Evolutionary conservation across 768 basidiomycete genomes (phyloP).

Genomic region (Lentinus tigrinus): DNA sequence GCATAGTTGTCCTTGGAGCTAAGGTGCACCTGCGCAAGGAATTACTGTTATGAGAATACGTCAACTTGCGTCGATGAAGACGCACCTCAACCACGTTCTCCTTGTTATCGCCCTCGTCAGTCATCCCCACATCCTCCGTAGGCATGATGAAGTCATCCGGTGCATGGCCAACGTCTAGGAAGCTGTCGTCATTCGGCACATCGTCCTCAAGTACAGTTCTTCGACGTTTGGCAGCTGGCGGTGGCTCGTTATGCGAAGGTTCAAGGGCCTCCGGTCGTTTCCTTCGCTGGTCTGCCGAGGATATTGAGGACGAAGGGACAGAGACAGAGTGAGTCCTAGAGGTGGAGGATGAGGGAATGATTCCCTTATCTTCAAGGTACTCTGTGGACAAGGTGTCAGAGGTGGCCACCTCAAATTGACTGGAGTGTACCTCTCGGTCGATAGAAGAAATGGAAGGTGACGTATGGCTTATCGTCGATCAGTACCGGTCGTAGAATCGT

Average conservation of each 20-base stretch:
- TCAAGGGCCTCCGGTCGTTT: background rate
- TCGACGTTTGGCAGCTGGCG: background rate
- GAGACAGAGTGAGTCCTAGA: background rate
- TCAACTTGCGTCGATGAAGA: background rate
- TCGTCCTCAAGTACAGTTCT: background rate
- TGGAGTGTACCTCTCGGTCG: conserved; percentile 9
- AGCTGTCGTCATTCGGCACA: too few species aligned
- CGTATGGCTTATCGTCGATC: conserved; percentile 13
- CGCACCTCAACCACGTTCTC: background rate
- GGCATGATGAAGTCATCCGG: background rate
- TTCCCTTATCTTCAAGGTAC: conserved; percentile 5
- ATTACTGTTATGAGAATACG: background rate
- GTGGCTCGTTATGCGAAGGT: background rate
- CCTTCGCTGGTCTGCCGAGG: background rate
- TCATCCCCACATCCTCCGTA: background rate
- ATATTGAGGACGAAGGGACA: too few species aligned
- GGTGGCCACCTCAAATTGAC: background rate
- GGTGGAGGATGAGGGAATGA: background rate
- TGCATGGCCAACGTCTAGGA: background rate
- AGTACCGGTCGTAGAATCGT: conserved; percentile 8
- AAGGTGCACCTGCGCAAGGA: background rate
- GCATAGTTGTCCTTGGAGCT: background rate
- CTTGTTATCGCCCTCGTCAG: background rate
- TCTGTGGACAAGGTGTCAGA: background rate
- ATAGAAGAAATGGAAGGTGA: conserved; percentile 14